Evolutionary conservation across 805 yeast genomes (phyloP), one percentile per base, ranked within the genome.

Genomic region (Cyberlindnera mrakii): DNA sequence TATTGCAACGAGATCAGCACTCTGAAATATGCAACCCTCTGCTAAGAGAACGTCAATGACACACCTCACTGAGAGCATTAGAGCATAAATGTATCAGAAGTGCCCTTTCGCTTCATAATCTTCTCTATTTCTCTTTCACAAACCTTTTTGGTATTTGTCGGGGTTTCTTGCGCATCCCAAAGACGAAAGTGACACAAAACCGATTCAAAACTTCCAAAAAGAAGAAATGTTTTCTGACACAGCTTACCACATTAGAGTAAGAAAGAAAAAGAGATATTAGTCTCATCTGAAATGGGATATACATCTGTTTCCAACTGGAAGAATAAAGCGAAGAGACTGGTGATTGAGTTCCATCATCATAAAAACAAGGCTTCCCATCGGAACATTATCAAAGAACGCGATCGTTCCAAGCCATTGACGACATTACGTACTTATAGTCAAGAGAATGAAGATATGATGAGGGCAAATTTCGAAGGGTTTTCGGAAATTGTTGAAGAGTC

Each of bases 391-490:
- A 68, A 67, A 13, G 51, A 64, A 5, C 63, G 59, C 45, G 59
- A 65, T 41, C 51, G 58, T 16, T 55, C 66, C 44, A 62, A 59
- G 41, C 60, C 55, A 13, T 55, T 72, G 25, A 40, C 66, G 30
- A 60, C 75, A 5, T 62, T 72, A 49, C 53, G 78, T 43, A 62
- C 70, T 0, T 54, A 52, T 36, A 67, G 69, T 13, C 52, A 56
- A 17, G 68, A 64, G 39, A 33, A 29, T 17, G 46, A 33, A 13
- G 42, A 41, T 11, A 25, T 20, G 13, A 41, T 33, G 8, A 39
- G 41, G 6, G 42, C 35, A 5, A 40, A 36, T 27, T 46, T 44
- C 20, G 35, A 33, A 25, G 45, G 44, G 10, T 42, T 49, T 34
- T 35, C 43, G 4, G 42, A 35, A 30, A 10, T 41, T 16, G 48